Conservation (phyloP, 768 basidiomycete species). For the Xerocomellus chrysenteron region DNA sequence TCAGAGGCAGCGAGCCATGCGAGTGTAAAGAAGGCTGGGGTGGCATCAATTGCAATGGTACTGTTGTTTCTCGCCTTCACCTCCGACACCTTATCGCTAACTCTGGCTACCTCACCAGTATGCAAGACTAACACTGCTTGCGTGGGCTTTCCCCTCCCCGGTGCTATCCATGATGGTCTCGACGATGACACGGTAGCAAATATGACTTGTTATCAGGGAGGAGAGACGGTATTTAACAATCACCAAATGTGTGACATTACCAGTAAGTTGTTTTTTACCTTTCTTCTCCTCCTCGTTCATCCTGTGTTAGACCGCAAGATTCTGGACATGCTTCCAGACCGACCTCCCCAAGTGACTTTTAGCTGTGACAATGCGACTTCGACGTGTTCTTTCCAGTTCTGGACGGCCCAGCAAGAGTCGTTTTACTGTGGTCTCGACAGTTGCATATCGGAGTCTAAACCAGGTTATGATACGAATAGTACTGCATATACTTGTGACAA, state of each 20-base stretch:
- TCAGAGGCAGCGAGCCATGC: constrained; percentile 76
- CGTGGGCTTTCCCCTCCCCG: constrained; percentile 67
- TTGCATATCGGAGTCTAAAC: constrained; percentile 51
- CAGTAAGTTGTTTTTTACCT: constrained; percentile 52
- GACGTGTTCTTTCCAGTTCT: constrained; percentile 95
- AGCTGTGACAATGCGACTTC: constrained; percentile 66
- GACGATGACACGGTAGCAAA: constrained; percentile 46
- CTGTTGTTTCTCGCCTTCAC: constrained; percentile 17
- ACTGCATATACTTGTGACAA: constrained; percentile 81
- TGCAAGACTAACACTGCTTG: constrained; percentile 85
- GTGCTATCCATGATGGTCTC: constrained; percentile 38
- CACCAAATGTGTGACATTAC: constrained; percentile 99
- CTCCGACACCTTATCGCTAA: not conserved
- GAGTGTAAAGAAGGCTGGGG: constrained; percentile 94
- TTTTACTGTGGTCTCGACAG: constrained; percentile 89
- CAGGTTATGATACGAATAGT: constrained; percentile 63
- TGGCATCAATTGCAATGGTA: constrained; percentile 97
- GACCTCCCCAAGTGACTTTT: constrained; percentile 96
- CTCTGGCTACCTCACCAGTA: constrained; percentile 46
- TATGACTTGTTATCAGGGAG: constrained; percentile 94
- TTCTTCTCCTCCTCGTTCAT: not conserved
- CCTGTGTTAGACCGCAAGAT: constrained; percentile 80
- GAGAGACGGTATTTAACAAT: constrained; percentile 90
- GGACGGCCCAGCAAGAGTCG: constrained; percentile 92
- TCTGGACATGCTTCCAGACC: constrained; percentile 83